Percentiles rank a stretch among this genome's conserved stretches.
These are phyloP conservation scores for Rhodotorula sp. DNA, from an alignment of 1,284 basidiomycete species.

Conservation along the genomic window DNA sequence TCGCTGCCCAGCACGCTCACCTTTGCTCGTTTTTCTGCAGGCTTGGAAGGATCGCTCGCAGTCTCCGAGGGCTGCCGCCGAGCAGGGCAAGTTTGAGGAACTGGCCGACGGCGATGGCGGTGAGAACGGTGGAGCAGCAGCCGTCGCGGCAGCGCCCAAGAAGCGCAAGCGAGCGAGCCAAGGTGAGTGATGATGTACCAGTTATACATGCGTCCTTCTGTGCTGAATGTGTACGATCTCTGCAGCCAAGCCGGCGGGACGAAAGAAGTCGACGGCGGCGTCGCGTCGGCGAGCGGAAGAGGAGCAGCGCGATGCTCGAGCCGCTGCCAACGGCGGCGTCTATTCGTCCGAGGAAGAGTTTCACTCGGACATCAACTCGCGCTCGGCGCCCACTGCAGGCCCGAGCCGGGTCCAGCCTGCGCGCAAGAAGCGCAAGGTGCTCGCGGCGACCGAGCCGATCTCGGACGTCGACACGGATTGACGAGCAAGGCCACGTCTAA, in stretches of 20 bases:
- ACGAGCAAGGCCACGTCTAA: neutral
- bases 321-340: slow-evolving; percentile 19
- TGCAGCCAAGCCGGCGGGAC: neutral
- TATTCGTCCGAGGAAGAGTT: slow-evolving; percentile 32
- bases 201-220: no score
- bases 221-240: neutral
- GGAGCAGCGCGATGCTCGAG: slow-evolving; percentile 12
- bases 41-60: slow-evolving; percentile 16
- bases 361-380: neutral
- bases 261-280: slow-evolving; percentile 22
- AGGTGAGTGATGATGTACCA: neutral
- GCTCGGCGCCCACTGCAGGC: neutral
- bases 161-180: slow-evolving; percentile 17
- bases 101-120: neutral
- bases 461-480: neutral
- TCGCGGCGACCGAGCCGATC: neutral
- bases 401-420: slow-evolving; percentile 9
- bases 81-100: slow-evolving; percentile 26
- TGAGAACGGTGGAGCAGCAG: neutral
- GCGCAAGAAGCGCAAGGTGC: slow-evolving; percentile 1
- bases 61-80: neutral
- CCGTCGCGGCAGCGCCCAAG: slow-evolving; percentile 10
- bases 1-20: no score
- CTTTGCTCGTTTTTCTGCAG: neutral
- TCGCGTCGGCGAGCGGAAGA: slow-evolving; percentile 16